Base-by-base conservation (phyloP, 2,329 filamentous ascomycete species). In the Beauveria caledonica region DNA sequence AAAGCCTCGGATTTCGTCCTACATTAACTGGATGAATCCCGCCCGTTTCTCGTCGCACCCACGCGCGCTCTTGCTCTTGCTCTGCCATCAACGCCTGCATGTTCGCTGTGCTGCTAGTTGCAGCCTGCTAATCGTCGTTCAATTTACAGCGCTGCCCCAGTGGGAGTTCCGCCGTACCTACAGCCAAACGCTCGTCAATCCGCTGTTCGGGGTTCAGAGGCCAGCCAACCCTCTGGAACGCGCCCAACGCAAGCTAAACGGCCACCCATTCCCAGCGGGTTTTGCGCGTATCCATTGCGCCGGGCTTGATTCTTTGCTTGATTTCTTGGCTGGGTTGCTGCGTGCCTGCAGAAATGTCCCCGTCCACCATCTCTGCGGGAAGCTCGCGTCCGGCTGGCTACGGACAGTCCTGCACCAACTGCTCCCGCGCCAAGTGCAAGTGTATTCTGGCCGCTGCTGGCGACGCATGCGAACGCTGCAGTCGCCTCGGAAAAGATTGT, bases 401-500 rank as follows among this genome's bases (percentile, higher is more conserved):
- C 62, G 76, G 77, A 23, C 68, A 75, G 48, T 77, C 77, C 1
- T 79, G 77, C 62, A 74, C 72, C 40, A 78, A 77, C 64, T 80
- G 78, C 65, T 76, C 76, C 50, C 71, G 72, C 50, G 76, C 77
- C 36, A 80, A 80, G 64, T 79, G 76, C 68, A 77, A 78, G 65
- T 80, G 78, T 67, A 76, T 80, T 59, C 67, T 77, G 62, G 71
- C 71, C 13, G 57, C 64, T 4, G 69, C 65, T 13, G 72, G 70
- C 21, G 63, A 63, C 5, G 69, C 66, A 51, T 77, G 75, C 61
- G 74, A 76, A 61, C 68, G 74, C 52, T 80, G 78, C 60, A 69
- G 75, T 65, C 77, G 79, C 0, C 70, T 81, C 5, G 74, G 73
- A 1, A 81, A 81, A 65, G 69, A 75, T 25, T 82, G 79, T 57